Base-by-base conservation (phyloP, 345 rosid genomes). In the Moricandia moricandioides region DNA sequence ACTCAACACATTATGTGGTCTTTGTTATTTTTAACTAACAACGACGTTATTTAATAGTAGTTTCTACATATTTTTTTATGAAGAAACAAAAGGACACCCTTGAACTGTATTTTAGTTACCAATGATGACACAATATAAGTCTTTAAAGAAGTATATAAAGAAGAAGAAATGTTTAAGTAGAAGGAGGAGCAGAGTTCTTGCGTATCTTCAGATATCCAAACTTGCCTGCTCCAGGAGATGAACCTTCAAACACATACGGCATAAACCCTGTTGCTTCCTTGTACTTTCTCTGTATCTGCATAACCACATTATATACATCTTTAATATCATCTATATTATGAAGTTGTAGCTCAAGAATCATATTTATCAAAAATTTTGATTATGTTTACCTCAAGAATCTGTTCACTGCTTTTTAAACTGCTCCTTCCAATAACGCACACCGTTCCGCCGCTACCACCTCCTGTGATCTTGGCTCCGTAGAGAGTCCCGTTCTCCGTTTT, bases 371-470 rank as follows among this genome's bases (percentile, higher is more conserved):
- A 65, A 40, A 27, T 57, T 57, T 43, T 43, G n/a, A 73, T 74
- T 29, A 24, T 51, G 24, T 51, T 52, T 79, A 93, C 98, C 93
- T 89, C 85, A n/a, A 93, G 78, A 82, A 91, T 87, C 65, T 89
- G 94, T 39, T 88, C 88, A 84, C 91, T 88, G 91, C 98, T 93
- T 51, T 80, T 66, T 34, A 87, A 74, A 43, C 83, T 86, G 62
- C 88, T 86, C 72, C 81, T 82, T 58, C 94, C 97, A 57, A 93
- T 31, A 13, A 89, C 89, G 45, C 96, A 87, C 24, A 91, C 89
- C 3, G 98, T 89, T 76, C 98, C 97, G 7, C 98, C 98, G n/a
- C 92, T 87, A 26, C 98, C 98, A 1, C 98, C 97, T 27, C 97
- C 96, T 0, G 98, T 93, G 33, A 91, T 91, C 84, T 91, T 93